A percentile compares a stretch with the other conserved stretches of the same genome.
Evolutionary conservation across 345 rosid genomes (phyloP).

Genomic region (Leavenworthia alabamica): DNA sequence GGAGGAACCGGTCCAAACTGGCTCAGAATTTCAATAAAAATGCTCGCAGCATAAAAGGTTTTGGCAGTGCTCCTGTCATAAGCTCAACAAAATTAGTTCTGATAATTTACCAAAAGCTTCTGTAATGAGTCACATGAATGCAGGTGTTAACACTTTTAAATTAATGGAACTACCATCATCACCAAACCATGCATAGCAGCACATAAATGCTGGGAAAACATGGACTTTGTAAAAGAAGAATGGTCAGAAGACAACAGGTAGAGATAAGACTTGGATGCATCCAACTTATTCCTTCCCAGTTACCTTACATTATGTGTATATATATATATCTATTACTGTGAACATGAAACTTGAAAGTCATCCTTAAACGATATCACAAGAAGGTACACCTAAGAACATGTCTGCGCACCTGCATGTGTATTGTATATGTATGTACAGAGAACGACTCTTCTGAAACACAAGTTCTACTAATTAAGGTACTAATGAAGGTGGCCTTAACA

Average conservation of each 20-base stretch:
- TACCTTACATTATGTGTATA: background rate
- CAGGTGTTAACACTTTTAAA: background rate
- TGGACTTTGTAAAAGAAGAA: background rate
- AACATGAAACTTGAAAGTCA: background rate
- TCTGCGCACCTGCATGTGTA: background rate
- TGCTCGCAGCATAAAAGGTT: conserved; percentile 95
- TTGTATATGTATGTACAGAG: background rate
- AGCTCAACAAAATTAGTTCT: conserved; percentile 15
- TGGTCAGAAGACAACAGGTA: background rate
- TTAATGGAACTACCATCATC: background rate
- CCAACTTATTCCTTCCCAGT: background rate
- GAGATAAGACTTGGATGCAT: background rate
- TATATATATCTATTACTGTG: background rate
- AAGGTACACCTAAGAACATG: conserved; percentile 1
- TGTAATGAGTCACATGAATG: background rate
- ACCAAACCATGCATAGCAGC: background rate
- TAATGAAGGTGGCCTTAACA: background rate
- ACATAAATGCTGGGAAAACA: background rate
- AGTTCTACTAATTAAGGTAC: background rate
- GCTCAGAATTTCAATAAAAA: conserved; percentile 79
- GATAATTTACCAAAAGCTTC: conserved; percentile 7
- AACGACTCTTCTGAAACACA: background rate
- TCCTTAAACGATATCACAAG: background rate
- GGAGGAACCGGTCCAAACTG: conserved; percentile 85
- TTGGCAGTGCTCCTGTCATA: conserved; percentile 85